Base-by-base conservation (phyloP, 1,284 basidiomycete genomes). In the Rhodotorula sp. region DNA sequence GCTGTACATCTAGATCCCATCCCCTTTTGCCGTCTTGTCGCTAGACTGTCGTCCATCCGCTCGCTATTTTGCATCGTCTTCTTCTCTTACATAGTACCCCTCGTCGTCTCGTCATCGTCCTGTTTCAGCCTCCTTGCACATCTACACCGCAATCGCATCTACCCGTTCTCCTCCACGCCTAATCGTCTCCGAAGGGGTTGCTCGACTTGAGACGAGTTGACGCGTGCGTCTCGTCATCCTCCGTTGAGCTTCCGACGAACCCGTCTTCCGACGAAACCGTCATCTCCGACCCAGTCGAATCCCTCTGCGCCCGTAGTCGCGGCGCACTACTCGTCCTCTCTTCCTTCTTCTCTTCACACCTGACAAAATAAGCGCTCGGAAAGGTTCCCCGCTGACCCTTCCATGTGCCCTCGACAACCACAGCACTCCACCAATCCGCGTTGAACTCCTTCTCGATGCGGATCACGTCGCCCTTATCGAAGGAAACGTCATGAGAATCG, bases 391-490 rank as follows among this genome's bases (percentile, higher is more conserved):
- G 46, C 27, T 24, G 29, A 20, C 57, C 52, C 8, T 20, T 22
- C 4, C 27, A 27, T 4, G 36, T 29, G 5, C 60, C 29, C 1
- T 9, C 8, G 1, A 69, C 34, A 19, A 52, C 29, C 7, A 48
- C 29, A 6, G 66, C 70, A 22, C 54, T 62, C 66, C 66, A 71
- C 70, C 70, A 71, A 48, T 71, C 62, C 44, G 39, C 34, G 9
- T 62, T 65, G 51, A 67, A 36, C 36, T 62, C 58, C 13, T 30
- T 47, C 64, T 59, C 62, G 34, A 71, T 62, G 4, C 49, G 47
- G 13, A 71, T 46, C 19, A 67, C 20, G 27, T 67, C 64, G 1
- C 66, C 66, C 20, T 54, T 55, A 29, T 47, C 58, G 29, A 71
- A 52, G 5, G 20, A 15, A 32, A 71, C 55, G 30, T 70, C 68